Conservation (phyloP, 257 asterid genomes). For the Anisodus tanguticus region DNA sequence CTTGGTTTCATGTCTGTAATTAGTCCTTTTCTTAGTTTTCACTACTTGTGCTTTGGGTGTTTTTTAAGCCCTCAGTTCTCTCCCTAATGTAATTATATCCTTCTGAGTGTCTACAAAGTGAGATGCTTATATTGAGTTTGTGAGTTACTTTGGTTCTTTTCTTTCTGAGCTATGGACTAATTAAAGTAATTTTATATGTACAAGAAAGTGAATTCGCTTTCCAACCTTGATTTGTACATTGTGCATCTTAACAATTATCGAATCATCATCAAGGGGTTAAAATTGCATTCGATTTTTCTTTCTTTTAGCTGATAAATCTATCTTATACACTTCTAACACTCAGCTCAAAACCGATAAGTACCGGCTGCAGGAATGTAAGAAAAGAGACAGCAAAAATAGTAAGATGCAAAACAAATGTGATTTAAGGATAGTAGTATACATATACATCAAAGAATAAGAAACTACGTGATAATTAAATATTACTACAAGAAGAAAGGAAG, state of each 20-base stretch:
- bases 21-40: background rate
- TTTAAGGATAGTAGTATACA: too few relatives aligned
- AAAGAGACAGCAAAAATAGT: too few relatives aligned
- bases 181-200: background rate
- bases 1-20: constrained; percentile 20
- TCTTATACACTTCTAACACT: too few relatives aligned
- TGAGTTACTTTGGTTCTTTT: background rate
- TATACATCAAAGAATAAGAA: too few relatives aligned
- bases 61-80: background rate
- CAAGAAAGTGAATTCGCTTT: background rate
- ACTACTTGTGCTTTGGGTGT: background rate
- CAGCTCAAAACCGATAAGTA: too few relatives aligned
- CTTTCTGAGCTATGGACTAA: background rate
- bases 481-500: too few relatives aligned
- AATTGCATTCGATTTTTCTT: background rate
- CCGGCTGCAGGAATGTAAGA: too few relatives aligned
- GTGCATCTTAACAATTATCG: background rate
- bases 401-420: too few relatives aligned
- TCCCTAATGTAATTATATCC: constrained; percentile 16
- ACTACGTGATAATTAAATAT: too few relatives aligned
- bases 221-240: background rate
- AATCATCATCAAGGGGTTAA: background rate
- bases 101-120: background rate
- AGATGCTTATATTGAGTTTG: background rate
- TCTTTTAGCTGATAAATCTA: background rate